Evolutionary conservation across 257 asterid species (phyloP).

Genomic region (Rubia yunnanensis): DNA sequence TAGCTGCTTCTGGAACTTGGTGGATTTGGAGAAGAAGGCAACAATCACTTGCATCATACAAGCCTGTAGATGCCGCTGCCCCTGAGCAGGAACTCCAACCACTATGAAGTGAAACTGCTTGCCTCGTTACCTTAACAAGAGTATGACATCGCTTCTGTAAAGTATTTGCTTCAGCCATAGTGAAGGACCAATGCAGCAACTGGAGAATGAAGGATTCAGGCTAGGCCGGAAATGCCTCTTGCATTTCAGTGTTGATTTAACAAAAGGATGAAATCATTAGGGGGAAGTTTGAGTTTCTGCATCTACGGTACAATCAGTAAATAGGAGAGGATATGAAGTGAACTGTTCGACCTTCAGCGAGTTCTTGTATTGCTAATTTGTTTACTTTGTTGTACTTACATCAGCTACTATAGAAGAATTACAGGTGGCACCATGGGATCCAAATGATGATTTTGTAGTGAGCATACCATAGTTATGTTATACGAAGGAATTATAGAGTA

Average conservation of each 20-base stretch:
- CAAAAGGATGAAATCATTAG: neutral
- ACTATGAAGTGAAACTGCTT: constrained; percentile 28
- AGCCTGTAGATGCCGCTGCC: constrained; percentile 61
- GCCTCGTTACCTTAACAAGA: neutral
- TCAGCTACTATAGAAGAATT: neutral
- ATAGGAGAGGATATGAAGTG: neutral
- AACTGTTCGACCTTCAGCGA: neutral
- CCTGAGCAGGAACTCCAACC: constrained; percentile 99
- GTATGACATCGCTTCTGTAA: neutral
- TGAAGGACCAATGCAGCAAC: neutral
- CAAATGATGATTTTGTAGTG: constrained; percentile 1
- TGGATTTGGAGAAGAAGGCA: constrained; percentile 48
- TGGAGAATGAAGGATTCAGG: neutral
- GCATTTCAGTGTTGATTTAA: neutral
- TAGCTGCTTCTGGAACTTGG: constrained; percentile 58
- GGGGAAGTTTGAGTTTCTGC: neutral
- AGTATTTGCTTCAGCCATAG: neutral
- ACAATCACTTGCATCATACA: constrained; percentile 39
- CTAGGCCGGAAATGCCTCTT: neutral
- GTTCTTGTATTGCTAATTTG: constrained; percentile 1
- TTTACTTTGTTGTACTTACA: constrained; percentile 2
- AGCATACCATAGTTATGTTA: neutral
- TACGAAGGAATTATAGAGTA: neutral
- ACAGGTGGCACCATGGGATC: neutral
- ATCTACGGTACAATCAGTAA: neutral